These are phyloP conservation scores for Tetrapisispora phaffii DNA, from an alignment of 805 yeast genomes.

Conservation along the genomic window DNA sequence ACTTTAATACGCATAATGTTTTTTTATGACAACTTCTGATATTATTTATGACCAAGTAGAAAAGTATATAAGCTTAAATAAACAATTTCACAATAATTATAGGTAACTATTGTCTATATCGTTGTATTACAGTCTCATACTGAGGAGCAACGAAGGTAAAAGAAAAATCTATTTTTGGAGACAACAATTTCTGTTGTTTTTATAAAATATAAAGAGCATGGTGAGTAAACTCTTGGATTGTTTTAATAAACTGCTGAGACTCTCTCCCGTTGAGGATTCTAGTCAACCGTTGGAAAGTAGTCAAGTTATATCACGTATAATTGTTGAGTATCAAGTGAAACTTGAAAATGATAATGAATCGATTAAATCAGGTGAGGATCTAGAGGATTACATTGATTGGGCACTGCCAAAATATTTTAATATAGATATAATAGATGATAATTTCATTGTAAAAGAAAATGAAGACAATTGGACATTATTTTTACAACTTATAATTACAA, in stretches of 20 bases:
- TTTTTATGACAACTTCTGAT: too few relatives aligned
- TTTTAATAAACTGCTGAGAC: background rate
- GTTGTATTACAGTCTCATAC: too few relatives aligned
- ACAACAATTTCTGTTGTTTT: too few relatives aligned
- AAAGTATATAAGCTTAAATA: background rate
- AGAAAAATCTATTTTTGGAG: too few relatives aligned
- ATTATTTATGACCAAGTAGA: too few relatives aligned
- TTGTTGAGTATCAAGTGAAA: background rate
- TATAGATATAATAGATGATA: slow-evolving; percentile 13
- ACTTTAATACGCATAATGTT: too few relatives aligned
- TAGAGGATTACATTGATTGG: slow-evolving; percentile 9
- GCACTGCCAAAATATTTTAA: slow-evolving; percentile 12
- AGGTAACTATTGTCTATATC: background rate
- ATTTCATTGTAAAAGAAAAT: slow-evolving; percentile 7
- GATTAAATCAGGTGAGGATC: background rate
- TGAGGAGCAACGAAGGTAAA: too few relatives aligned
- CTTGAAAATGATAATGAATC: too few relatives aligned
- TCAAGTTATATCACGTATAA: background rate
- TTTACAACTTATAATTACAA: background rate
- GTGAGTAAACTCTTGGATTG: background rate
- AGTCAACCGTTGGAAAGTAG: too few relatives aligned
- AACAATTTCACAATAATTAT: too few relatives aligned
- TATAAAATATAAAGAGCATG: background rate
- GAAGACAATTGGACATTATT: background rate
- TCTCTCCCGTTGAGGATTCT: background rate